Conservation (phyloP, 345 rosid species). For the Gossypium turneri region DNA sequence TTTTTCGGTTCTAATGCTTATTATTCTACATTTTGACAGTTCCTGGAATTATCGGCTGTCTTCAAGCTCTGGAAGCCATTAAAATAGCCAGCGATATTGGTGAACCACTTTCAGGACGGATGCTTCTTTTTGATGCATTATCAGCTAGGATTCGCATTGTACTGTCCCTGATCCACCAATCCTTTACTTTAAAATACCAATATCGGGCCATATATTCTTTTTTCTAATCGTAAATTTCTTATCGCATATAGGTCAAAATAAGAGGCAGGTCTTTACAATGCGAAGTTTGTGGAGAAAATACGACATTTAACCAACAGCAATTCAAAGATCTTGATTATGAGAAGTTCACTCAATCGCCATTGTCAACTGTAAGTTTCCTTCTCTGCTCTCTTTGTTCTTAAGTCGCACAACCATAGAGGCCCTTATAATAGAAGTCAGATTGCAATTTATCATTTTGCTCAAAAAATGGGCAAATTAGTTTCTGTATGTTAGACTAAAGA, state of each 20-base stretch:
- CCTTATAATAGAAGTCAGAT: too few relatives aligned
- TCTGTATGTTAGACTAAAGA: too few relatives aligned
- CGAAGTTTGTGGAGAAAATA: slow-evolving; percentile 68
- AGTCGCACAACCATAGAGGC: not conserved
- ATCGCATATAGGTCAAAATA: slow-evolving; percentile 67
- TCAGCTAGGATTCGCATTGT: slow-evolving; percentile 78
- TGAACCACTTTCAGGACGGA: slow-evolving; percentile 78
- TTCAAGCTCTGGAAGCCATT: slow-evolving; percentile 92
- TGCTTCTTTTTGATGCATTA: slow-evolving; percentile 93
- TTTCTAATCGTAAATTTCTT: slow-evolving; percentile 7
- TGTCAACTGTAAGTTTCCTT: slow-evolving; percentile 40
- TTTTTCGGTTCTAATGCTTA: slow-evolving; percentile 32
- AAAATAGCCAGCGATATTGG: slow-evolving; percentile 81
- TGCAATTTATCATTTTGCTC: too few relatives aligned
- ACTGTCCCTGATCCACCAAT: slow-evolving; percentile 21
- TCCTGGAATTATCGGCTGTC: slow-evolving; percentile 93
- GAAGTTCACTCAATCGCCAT: slow-evolving; percentile 76
- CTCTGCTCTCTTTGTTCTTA: slow-evolving; percentile 7
- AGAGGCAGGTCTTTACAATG: slow-evolving; percentile 72
- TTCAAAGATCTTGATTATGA: slow-evolving; percentile 81
- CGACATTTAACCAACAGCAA: slow-evolving; percentile 44
- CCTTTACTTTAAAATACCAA: not conserved
- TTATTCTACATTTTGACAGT: slow-evolving; percentile 38
- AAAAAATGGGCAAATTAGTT: too few relatives aligned
- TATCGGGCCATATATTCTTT: not conserved